Evolutionary conservation across 495 filamentous ascomycete genomes (phyloP).

Genomic region (Aspergillus ellipticus): DNA sequence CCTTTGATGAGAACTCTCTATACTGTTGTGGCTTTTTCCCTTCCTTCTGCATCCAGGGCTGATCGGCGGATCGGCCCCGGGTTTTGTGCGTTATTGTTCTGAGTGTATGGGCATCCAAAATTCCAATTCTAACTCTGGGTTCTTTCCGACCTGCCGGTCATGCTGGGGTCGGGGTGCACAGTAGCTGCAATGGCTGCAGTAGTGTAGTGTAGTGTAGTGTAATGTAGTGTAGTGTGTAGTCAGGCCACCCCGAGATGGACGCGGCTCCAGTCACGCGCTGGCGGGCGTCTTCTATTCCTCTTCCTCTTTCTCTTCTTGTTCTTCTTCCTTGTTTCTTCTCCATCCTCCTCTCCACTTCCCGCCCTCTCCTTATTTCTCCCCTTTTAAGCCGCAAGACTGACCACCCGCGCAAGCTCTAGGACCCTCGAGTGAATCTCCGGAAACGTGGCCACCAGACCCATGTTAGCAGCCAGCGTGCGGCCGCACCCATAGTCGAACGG

Average conservation of each 20-base stretch:
- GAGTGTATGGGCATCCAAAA: constrained; percentile 10
- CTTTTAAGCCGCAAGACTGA: neutral
- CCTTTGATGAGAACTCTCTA: constrained; percentile 24
- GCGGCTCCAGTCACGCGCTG: neutral
- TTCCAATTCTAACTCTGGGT: neutral
- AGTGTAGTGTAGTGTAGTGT: too few relatives aligned
- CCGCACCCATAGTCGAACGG: constrained; percentile 11
- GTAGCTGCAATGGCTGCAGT: neutral
- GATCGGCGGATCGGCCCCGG: neutral
- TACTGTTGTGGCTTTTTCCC: constrained; percentile 19
- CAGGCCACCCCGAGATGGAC: too few relatives aligned
- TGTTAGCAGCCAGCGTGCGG: constrained; percentile 9
- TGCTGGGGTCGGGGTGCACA: neutral
- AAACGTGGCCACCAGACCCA: constrained; percentile 15
- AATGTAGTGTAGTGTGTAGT: too few relatives aligned
- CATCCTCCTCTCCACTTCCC: neutral
- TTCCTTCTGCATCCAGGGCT: constrained; percentile 8
- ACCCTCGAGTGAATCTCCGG: constrained; percentile 7
- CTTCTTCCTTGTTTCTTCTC: neutral
- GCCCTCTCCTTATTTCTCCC: neutral
- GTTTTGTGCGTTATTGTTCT: constrained; percentile 2
- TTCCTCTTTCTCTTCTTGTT: neutral
- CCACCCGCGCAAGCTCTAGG: neutral
- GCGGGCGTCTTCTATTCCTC: neutral
- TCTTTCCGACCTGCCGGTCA: neutral